These are phyloP conservation scores for Drosera spatulata DNA, from an alignment of 179 eudicot genomes.

Conservation along the genomic window DNA sequence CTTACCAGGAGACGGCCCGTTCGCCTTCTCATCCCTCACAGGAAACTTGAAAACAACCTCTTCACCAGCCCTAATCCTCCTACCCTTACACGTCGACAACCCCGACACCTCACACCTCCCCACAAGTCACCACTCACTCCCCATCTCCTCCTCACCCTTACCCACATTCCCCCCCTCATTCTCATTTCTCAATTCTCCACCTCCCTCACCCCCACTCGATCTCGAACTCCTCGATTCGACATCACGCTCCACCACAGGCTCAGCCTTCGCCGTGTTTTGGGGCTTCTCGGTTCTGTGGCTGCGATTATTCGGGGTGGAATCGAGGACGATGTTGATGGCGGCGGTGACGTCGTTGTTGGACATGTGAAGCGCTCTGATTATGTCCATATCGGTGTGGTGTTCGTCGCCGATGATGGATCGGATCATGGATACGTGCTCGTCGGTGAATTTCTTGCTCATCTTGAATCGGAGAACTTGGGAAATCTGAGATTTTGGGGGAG, in stretches of 20 bases:
- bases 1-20: conserved; percentile 35
- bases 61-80: conserved; percentile 57
- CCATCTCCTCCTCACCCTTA: conserved; percentile 19
- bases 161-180: conserved; percentile 4
- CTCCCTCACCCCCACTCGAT: too few species aligned
- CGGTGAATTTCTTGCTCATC: conserved; percentile 60
- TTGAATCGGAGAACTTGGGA: background rate
- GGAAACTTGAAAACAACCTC: conserved; percentile 64
- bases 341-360: conserved; percentile 74
- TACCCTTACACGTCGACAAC: conserved; percentile 82
- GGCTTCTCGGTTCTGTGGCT: conserved; percentile 10
- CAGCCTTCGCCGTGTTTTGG: background rate
- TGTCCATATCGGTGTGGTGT: conserved; percentile 68
- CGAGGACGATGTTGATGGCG: conserved; percentile 86
- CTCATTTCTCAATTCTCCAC: conserved; percentile 4
- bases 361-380: conserved; percentile 91
- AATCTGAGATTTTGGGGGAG: too few species aligned
- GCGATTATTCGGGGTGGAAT: conserved; percentile 44
- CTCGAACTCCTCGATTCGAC: too few species aligned
- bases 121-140: conserved; percentile 75
- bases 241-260: too few species aligned
- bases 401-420: conserved; percentile 62
- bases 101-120: conserved; percentile 60
- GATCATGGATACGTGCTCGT: conserved; percentile 46
- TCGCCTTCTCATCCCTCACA: conserved; percentile 16